Evolutionary conservation across 2,329 filamentous ascomycete species (phyloP).

Genomic region (Colletotrichum zoysiae): DNA sequence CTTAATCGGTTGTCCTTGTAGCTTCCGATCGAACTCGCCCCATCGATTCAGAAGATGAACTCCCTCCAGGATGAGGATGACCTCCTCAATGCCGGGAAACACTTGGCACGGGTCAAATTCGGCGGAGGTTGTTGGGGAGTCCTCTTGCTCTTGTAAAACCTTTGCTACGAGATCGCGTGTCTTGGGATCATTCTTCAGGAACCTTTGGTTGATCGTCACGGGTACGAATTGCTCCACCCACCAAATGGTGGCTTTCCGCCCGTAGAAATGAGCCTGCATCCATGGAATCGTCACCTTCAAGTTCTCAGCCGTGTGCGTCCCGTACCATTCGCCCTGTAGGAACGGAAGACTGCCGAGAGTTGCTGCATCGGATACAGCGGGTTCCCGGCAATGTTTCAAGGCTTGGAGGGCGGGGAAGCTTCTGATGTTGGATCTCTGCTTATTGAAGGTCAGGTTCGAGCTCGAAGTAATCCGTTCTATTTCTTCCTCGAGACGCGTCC

Average conservation of each 20-base stretch:
- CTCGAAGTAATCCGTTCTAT: not conserved
- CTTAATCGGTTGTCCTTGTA: not conserved
- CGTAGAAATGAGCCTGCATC: not conserved
- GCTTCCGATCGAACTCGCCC: not conserved
- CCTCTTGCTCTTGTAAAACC: not conserved
- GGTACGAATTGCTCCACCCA: conserved; percentile 10
- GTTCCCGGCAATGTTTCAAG: not conserved
- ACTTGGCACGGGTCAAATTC: not conserved
- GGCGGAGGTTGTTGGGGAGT: not conserved
- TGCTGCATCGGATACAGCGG: not conserved
- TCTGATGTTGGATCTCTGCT: not conserved
- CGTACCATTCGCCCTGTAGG: conserved; percentile 8
- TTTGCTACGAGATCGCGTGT: conserved; percentile 6
- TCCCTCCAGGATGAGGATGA: not conserved
- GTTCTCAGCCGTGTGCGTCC: not conserved
- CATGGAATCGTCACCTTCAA: conserved; percentile 1
- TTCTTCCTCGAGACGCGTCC: not conserved
- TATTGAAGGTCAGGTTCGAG: not conserved
- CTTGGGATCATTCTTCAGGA: not conserved
- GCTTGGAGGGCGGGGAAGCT: not conserved
- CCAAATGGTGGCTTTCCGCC: not conserved
- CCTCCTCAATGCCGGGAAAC: conserved; percentile 12
- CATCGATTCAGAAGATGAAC: not conserved
- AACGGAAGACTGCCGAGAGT: not conserved
- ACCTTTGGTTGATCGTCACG: conserved; percentile 6